These are phyloP conservation scores for Polyporus tsugae DNA, from an alignment of 1,284 basidiomycete species.

Conservation along the genomic window DNA sequence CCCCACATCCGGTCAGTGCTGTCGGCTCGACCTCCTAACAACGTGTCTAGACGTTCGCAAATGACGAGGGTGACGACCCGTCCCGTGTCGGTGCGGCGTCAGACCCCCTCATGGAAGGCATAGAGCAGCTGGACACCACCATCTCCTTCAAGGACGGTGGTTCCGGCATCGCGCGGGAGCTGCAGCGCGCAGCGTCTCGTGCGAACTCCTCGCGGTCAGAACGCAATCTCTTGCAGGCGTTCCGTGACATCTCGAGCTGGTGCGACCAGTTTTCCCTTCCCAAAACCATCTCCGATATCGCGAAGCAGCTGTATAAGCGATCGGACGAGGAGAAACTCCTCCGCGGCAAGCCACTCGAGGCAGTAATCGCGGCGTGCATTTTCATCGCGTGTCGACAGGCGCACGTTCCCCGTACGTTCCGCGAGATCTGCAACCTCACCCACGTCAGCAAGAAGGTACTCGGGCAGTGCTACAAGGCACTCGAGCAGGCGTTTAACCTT, in stretches of 20 bases:
- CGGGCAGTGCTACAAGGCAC: slow-evolving; percentile 93
- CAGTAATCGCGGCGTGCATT: slow-evolving; percentile 97
- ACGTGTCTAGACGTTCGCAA: slow-evolving; percentile 89
- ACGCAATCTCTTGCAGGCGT: slow-evolving; percentile 87
- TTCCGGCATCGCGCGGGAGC: slow-evolving; percentile 89
- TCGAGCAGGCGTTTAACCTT: slow-evolving; percentile 92
- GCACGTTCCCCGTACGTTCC: slow-evolving; percentile 93
- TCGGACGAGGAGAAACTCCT: slow-evolving; percentile 95
- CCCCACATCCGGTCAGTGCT: neutral
- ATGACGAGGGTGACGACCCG: slow-evolving; percentile 98
- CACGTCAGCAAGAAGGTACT: slow-evolving; percentile 95
- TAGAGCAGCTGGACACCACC: slow-evolving; percentile 93
- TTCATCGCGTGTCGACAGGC: slow-evolving; percentile 97
- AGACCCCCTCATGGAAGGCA: slow-evolving; percentile 93
- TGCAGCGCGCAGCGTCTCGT: slow-evolving; percentile 90
- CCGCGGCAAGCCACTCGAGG: slow-evolving; percentile 91
- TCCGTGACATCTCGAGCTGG: slow-evolving; percentile 92
- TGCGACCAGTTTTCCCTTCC: slow-evolving; percentile 96
- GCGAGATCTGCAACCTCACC: slow-evolving; percentile 94
- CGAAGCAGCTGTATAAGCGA: slow-evolving; percentile 97
- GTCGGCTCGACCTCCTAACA: slow-evolving; percentile 24
- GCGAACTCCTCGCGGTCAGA: slow-evolving; percentile 82
- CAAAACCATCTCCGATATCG: slow-evolving; percentile 94
- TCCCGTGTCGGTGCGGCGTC: slow-evolving; percentile 98
- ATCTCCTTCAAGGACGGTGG: slow-evolving; percentile 97